phyloP scores from a whole-genome alignment of 1,139 yeast genomes.

The Diutina sp. region DNA sequence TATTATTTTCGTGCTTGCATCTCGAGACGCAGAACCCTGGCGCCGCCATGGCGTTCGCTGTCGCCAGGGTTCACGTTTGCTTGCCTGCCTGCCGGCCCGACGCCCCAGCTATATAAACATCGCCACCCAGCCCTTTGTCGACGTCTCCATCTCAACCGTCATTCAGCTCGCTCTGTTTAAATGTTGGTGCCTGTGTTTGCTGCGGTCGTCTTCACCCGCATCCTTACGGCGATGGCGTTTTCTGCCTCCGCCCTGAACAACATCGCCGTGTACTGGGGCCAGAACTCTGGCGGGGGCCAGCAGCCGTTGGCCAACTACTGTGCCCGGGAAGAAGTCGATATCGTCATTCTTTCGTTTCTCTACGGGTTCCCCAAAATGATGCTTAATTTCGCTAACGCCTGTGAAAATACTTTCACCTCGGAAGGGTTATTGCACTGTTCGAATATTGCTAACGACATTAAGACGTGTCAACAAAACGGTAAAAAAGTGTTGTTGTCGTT shows the following conservation, averaged over 20 bases:
- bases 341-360: constrained; percentile 61
- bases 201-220: background rate
- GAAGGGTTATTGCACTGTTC: constrained; percentile 51
- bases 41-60: background rate
- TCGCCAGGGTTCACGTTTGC: background rate
- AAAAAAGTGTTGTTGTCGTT: constrained; percentile 67
- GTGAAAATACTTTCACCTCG: constrained; percentile 32
- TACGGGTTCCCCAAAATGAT: constrained; percentile 40
- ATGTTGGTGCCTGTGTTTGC: background rate
- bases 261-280: constrained; percentile 85
- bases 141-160: background rate
- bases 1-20: background rate
- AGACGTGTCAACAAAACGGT: constrained; percentile 72
- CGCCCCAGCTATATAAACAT: background rate
- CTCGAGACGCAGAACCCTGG: background rate
- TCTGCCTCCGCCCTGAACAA: background rate
- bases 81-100: background rate
- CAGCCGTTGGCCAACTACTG: constrained; percentile 56
- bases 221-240: background rate
- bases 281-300: constrained; percentile 70
- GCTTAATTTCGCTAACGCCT: constrained; percentile 62
- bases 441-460: constrained; percentile 59
- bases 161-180: background rate
- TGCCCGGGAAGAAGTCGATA: constrained; percentile 54
- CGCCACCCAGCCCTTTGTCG: too few species aligned